Percentiles rank a stretch among this genome's conserved stretches.
phyloP scores from a whole-genome alignment of 2,329 filamentous ascomycete species.

The Colletotrichum tropicale region DNA sequence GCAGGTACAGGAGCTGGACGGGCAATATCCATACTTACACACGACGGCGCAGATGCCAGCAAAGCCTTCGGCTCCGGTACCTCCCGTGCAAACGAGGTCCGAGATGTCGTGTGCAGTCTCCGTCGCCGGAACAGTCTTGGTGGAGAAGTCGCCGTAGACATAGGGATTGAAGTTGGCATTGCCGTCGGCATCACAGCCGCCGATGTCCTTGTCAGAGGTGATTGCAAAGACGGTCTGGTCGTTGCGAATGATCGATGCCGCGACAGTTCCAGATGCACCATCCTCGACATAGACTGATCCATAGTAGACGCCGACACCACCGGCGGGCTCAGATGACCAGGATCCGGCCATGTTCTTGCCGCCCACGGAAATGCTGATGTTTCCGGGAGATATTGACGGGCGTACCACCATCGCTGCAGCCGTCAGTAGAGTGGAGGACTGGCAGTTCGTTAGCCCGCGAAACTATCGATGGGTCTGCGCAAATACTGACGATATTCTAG shows the following conservation, averaged over 20 bases:
- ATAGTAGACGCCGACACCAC: not conserved
- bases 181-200: not conserved
- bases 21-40: not conserved
- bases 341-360: not conserved
- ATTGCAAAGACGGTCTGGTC: not conserved
- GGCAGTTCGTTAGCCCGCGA: not conserved
- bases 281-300: not conserved
- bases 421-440: not conserved
- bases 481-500: not conserved
- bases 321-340: not conserved
- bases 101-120: not conserved
- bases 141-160: not conserved
- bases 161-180: not conserved
- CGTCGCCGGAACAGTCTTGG: not conserved
- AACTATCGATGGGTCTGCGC: accelerated
- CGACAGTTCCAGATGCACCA: not conserved
- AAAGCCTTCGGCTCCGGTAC: not conserved
- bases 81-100: not conserved
- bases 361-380: not conserved
- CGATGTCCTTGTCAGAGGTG: not conserved
- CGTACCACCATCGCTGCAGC: not conserved
- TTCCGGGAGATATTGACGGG: not conserved
- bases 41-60: not conserved
- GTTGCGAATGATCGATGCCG: not conserved
- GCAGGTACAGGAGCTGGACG: not conserved